Evolutionary conservation across 495 filamentous ascomycete genomes (phyloP), one percentile per base, ranked within the genome.

Genomic region (Echria macrotheca): DNA sequence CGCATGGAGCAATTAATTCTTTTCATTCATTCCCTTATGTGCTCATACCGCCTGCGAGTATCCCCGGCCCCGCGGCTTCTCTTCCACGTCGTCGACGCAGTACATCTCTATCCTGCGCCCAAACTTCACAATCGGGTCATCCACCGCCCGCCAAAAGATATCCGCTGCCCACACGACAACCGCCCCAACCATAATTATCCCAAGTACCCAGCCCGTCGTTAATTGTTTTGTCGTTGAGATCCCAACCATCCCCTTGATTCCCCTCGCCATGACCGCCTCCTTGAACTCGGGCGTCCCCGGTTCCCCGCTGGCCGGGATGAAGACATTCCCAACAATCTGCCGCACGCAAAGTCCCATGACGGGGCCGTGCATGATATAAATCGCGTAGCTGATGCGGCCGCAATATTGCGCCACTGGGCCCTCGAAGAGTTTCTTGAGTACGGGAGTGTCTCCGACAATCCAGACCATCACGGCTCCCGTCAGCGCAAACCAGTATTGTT

Each of bases 321-420:
- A 47, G 5, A 51, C 23, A 18, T 33, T 28, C 4, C 67, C 67
- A 7, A 81, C 67, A 40, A 81, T 57, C 0, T 62, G 56, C 43
- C 71, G 73, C 26, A 75, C 73, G 42, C 77, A 65, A 0, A 71
- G 66, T 42, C 69, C 70, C 2, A 81, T 66, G 15, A 81, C 72
- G 9, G 77, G 75, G 1, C 79, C 80, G 44, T 84, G 80, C 22
- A 78, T 71, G 47, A 83, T 76, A 43, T 83, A 84, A 26, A 84
- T 71, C 7, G 78, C 72, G 51, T 73, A 84, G 25, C 77, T 80
- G 54, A 83, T 77, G 19, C 76, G 72, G 31, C 80, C 82, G 11
- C 80, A 70, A 55, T 85, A 85, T 55, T 82, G 81, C 17, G 79
- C 78, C 0, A 83, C 37, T 0, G 66, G 59, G 32, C 74, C 74